phyloP scores from a whole-genome alignment of 164 flowering plant genomes.

The Nymphaea thermarum region DNA sequence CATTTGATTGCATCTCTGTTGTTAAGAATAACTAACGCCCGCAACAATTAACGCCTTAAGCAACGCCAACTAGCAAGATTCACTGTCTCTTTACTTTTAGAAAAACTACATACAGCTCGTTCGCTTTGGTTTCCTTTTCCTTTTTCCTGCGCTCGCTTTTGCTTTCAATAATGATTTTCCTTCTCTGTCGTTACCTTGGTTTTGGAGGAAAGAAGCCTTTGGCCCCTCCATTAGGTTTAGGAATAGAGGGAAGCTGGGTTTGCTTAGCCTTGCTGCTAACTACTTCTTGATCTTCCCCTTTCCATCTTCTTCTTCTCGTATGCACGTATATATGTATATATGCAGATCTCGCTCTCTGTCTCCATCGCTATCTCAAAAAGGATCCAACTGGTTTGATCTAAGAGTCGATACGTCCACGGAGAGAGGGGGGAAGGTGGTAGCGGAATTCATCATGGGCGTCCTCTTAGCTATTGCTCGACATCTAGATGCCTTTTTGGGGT shows the following conservation, averaged over 20 bases:
- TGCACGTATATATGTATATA: no score
- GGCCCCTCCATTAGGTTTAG: slow-evolving; percentile 1
- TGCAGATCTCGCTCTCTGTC: no score
- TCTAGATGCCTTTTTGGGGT: slow-evolving; percentile 62
- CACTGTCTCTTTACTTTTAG: no score
- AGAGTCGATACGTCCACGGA: background rate
- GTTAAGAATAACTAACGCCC: no score
- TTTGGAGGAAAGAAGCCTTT: slow-evolving; percentile 19
- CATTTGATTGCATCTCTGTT: no score
- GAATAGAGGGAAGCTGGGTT: background rate
- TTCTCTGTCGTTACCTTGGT: slow-evolving; percentile 8
- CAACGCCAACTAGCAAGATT: no score
- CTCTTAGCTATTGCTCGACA: slow-evolving; percentile 43
- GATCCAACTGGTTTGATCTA: background rate
- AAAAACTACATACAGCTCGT: no score
- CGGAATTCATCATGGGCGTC: slow-evolving; percentile 33
- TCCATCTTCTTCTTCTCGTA: no score
- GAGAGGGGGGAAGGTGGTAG: background rate
- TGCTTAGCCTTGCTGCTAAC: background rate
- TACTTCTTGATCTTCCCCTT: background rate
- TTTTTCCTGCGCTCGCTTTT: background rate
- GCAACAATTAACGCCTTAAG: no score
- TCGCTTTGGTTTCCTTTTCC: no score
- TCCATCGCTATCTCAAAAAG: no score
- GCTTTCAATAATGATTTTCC: background rate